Conservation (phyloP, 2,329 filamentous ascomycete species). For the Xylariales sp. region DNA sequence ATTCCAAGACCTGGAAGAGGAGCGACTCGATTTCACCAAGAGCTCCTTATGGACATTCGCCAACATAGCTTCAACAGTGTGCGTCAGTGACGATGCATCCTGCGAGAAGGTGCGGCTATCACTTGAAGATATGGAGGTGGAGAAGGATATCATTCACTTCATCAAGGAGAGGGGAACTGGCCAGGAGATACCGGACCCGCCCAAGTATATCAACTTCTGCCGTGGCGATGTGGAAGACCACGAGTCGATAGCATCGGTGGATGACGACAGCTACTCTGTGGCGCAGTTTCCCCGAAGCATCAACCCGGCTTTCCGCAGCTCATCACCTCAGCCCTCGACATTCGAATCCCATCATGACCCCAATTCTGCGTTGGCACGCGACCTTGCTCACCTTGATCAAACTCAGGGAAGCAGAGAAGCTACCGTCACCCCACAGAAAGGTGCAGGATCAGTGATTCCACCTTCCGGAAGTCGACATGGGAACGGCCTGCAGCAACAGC, state of each 20-base stretch:
- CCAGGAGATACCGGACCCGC: conserved; percentile 94
- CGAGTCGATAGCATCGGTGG: conserved; percentile 69
- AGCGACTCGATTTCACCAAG: conserved; percentile 94
- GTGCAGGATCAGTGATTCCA: conserved; percentile 13
- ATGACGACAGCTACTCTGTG: conserved; percentile 87
- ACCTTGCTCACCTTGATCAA: conserved; percentile 57
- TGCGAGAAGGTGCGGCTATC: conserved; percentile 95
- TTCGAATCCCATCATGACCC: conserved; percentile 91
- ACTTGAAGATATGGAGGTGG: conserved; percentile 91
- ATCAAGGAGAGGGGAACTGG: conserved; percentile 87
- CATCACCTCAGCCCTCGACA: conserved; percentile 89
- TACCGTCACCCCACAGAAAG: conserved; percentile 33
- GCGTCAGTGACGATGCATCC: conserved; percentile 92
- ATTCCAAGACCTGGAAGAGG: conserved; percentile 98
- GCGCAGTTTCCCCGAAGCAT: conserved; percentile 94
- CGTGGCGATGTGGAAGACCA: conserved; percentile 79
- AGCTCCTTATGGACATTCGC: conserved; percentile 97
- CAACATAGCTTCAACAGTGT: conserved; percentile 94
- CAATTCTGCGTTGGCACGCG: conserved; percentile 65
- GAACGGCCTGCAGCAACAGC: conserved; percentile 29
- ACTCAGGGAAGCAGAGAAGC: conserved; percentile 44
- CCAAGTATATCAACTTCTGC: conserved; percentile 98
- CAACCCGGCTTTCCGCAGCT: conserved; percentile 93
- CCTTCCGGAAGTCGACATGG: conserved; percentile 17
- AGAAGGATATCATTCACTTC: conserved; percentile 86